phyloP scores from a whole-genome alignment of 495 filamentous ascomycete species.

The Aspergillus mulundensis region DNA sequence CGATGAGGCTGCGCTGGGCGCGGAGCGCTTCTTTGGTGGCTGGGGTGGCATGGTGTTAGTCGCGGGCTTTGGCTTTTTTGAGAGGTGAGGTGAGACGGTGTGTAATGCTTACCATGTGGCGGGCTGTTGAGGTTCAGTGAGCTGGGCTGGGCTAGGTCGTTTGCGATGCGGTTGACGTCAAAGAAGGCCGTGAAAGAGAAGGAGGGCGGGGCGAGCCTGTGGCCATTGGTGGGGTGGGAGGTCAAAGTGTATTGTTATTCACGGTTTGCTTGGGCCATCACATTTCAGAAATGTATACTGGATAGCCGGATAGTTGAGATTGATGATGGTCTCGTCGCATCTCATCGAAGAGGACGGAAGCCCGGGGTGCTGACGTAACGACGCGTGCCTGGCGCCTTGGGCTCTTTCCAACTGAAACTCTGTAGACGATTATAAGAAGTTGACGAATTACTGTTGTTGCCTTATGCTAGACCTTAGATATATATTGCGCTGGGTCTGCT shows the following conservation, averaged over 20 bases:
- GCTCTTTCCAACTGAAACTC: constrained; percentile 1
- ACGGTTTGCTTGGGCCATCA: not conserved
- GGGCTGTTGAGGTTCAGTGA: too few species aligned
- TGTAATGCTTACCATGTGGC: constrained; percentile 2
- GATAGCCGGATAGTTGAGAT: not conserved
- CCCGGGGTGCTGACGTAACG: constrained; percentile 36
- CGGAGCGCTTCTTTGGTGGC: constrained; percentile 41
- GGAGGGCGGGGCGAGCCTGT: not conserved
- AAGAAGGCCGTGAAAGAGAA: constrained; percentile 10
- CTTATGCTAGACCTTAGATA: too few species aligned
- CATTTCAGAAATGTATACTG: not conserved
- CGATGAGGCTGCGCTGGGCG: constrained; percentile 24
- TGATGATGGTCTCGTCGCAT: not conserved
- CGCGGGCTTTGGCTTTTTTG: not conserved
- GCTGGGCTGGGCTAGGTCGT: not conserved
- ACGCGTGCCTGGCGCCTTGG: constrained; percentile 22
- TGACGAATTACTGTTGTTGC: not conserved
- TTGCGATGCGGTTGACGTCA: constrained; percentile 1
- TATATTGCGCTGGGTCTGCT: not conserved
- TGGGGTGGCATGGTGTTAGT: constrained; percentile 14
- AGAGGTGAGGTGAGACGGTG: not conserved
- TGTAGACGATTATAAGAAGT: not conserved
- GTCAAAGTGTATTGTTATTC: not conserved
- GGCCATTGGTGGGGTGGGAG: constrained; percentile 2
- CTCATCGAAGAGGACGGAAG: constrained; percentile 26